Percentiles rank a stretch among this genome's conserved stretches.
These are phyloP conservation scores for Fusarium buxicola DNA, from an alignment of 2,329 filamentous ascomycete species.

Conservation along the genomic window DNA sequence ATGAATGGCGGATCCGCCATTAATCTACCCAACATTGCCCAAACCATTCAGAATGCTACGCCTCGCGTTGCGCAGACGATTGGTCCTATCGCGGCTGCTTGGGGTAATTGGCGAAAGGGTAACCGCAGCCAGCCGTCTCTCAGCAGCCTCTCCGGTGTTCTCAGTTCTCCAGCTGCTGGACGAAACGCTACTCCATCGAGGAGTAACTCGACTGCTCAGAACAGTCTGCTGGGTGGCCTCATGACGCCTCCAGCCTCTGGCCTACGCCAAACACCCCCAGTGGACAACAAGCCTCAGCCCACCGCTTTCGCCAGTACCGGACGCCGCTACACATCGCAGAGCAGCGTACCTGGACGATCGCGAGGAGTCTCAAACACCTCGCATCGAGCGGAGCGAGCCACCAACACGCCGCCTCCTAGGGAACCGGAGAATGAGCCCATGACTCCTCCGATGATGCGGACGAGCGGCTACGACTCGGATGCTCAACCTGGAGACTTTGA, in stretches of 20 bases:
- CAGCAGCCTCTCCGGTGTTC: conserved; percentile 60
- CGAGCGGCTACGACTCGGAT: conserved; percentile 70
- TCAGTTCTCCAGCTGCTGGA: conserved; percentile 57
- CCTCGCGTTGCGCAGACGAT: conserved; percentile 88
- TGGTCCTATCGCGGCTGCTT: conserved; percentile 84
- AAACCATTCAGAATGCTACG: conserved; percentile 80
- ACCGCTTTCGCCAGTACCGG: conserved; percentile 72
- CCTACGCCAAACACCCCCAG: conserved; percentile 69
- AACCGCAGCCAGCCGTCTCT: conserved; percentile 66
- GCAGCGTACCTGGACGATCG: conserved; percentile 40
- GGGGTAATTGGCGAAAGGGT: conserved; percentile 90
- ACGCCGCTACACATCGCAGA: conserved; percentile 65
- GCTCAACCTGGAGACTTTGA: conserved; percentile 70
- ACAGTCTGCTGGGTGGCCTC: conserved; percentile 77
- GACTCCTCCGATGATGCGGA: conserved; percentile 72
- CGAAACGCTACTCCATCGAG: conserved; percentile 70
- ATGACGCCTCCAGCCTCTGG: conserved; percentile 89
- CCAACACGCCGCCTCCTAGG: conserved; percentile 54
- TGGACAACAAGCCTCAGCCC: conserved; percentile 59
- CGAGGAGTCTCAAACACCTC: conserved; percentile 50
- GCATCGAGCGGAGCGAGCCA: conserved; percentile 33
- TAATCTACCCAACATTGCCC: conserved; percentile 80
- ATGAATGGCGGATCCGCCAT: conserved; percentile 76
- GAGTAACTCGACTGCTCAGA: conserved; percentile 63
- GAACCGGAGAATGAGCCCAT: conserved; percentile 57